Conservation (phyloP, 2,329 filamentous ascomycete species). For the Exserohilum turcica region DNA sequence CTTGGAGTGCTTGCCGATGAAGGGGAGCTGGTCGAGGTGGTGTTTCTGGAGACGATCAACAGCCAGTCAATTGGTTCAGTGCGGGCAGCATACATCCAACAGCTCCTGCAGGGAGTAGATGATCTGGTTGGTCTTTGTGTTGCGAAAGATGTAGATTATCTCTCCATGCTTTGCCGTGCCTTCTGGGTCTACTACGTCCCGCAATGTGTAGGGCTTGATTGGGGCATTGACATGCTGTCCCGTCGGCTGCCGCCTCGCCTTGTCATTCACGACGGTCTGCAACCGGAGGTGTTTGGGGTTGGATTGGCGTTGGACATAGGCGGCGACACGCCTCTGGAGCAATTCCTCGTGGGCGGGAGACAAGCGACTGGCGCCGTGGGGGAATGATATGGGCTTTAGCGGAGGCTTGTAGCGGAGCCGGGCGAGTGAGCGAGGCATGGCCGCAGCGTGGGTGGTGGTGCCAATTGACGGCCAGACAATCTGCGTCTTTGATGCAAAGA, state of each 20-base stretch:
- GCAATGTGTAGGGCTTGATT: constrained; percentile 45
- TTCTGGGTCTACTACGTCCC: constrained; percentile 45
- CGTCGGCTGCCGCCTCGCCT: constrained; percentile 28
- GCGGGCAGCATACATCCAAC: constrained; percentile 56
- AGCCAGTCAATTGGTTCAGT: background rate
- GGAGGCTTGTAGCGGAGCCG: constrained; percentile 33
- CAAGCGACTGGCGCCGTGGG: constrained; percentile 9
- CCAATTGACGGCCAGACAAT: constrained; percentile 5
- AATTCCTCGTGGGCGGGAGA: constrained; percentile 6
- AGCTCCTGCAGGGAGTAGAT: constrained; percentile 65
- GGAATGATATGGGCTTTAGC: constrained; percentile 23
- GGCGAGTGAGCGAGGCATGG: constrained; percentile 40
- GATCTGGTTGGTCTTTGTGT: constrained; percentile 67
- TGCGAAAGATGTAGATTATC: constrained; percentile 67
- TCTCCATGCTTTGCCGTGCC: constrained; percentile 53
- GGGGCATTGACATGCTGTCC: constrained; percentile 19
- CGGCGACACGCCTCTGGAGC: constrained; percentile 13
- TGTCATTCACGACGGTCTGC: constrained; percentile 32
- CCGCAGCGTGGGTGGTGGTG: constrained; percentile 14
- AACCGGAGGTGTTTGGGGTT: constrained; percentile 32
- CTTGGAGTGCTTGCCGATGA: constrained; percentile 67
- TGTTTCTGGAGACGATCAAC: constrained; percentile 49
- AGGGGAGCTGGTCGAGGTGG: constrained; percentile 63
- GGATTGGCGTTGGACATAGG: constrained; percentile 33
- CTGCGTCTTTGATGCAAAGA: constrained; percentile 13